Base-by-base conservation (phyloP, 371 early-diverging fungal genomes). In the Furculomyces boomerangus region DNA sequence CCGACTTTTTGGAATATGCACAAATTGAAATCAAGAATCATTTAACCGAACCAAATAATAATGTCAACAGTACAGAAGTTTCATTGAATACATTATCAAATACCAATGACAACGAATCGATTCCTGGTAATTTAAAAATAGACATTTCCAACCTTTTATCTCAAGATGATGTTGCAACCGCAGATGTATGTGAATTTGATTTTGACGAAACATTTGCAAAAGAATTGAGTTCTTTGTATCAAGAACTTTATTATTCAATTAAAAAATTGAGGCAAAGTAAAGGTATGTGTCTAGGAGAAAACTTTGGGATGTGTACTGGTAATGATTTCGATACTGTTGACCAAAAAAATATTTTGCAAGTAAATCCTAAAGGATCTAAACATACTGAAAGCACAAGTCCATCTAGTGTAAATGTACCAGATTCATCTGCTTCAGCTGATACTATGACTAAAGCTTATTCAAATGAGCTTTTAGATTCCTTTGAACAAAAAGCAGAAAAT, bases 261-360 rank as follows among this genome's bases (percentile, higher is more conserved):
- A 51, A 51, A 37, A 51, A 51, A 51, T 31, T 51, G 25, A 25
- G 16, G 24, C 14, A 7, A 20, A 37, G 37, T 35, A 51, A 51
- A 16, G 52, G 52, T 22, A 30, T 35, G 37, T 51, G 52, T 22
- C 24, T 51, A 7, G 52, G 52, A 18, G 37, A 30, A 20, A 35
- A 51, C 30, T 51, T 51, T 35, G 52, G 52, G 2, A 51, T 51
- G 52, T 51, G 52, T 51, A 32, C 31, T 18, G 52, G 52, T 3
- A 37, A 51, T 18, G 52, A 51, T 32, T 2, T 5, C 2, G 52
- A 43, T 20, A 20, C 3, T 43, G 7, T 20, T 20, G 7, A 10
- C 22, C 10, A 43, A 10, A 10, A 10, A n/a, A 22, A 43, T 20
- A 20, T 43, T 13, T 20, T 43, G 35, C 35, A 35, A 35, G 16